Evolutionary conservation across 2,329 filamentous ascomycete species (phyloP).

Genomic region (Colletotrichum chlorophyti): DNA sequence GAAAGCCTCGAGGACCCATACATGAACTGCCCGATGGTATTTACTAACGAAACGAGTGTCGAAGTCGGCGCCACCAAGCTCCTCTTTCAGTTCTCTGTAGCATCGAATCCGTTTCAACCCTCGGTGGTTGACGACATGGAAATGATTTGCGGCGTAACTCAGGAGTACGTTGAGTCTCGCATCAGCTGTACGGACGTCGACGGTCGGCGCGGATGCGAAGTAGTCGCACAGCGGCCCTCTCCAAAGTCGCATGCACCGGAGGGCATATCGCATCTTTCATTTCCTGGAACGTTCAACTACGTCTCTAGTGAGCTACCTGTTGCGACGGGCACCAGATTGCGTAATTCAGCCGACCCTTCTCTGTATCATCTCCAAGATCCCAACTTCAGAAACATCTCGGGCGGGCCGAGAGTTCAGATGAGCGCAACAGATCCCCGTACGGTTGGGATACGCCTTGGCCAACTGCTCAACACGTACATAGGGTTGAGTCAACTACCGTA

Average conservation of each 20-base stretch:
- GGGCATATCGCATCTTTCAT: neutral
- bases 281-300: neutral
- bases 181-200: neutral
- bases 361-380: neutral
- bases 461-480: slow-evolving; percentile 8
- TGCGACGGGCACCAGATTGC: neutral
- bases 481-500: neutral
- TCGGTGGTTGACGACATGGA: neutral
- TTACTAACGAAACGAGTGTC: neutral
- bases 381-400: neutral
- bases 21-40: neutral
- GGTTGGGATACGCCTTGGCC: slow-evolving; percentile 3
- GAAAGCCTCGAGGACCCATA: neutral
- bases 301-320: neutral
- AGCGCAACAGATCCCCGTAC: no score
- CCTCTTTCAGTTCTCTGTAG: neutral
- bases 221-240: neutral
- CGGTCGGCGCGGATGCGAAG: neutral
- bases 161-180: neutral
- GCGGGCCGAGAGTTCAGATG: neutral
- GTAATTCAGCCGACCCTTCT: neutral
- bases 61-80: neutral
- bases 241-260: neutral
- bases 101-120: no score
- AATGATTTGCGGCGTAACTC: neutral